Evolutionary conservation across 768 basidiomycete genomes (phyloP).

Genomic region (Auricularia sp.): DNA sequence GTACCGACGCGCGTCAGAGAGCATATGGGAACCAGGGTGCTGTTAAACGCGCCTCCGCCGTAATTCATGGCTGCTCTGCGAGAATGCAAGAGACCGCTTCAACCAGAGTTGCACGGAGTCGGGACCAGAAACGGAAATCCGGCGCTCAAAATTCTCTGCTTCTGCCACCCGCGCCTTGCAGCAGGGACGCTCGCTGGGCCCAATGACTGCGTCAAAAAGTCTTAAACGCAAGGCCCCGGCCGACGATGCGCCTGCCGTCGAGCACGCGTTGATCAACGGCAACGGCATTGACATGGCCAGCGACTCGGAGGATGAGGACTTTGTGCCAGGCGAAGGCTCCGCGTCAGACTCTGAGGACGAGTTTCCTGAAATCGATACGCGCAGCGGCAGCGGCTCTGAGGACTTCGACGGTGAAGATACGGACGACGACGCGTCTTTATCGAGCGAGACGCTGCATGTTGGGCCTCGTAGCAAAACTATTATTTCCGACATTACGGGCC

Average conservation of each 20-base stretch:
- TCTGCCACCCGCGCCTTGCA: not conserved
- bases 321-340: constrained; percentile 19
- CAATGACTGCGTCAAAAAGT: constrained; percentile 34
- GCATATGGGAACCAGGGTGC: not conserved
- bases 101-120: constrained; percentile 14
- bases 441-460: constrained; percentile 35
- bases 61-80: constrained; percentile 33
- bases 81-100: constrained; percentile 11
- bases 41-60: constrained; percentile 58
- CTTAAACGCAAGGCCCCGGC: constrained; percentile 35
- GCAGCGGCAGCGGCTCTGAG: constrained; percentile 21
- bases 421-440: constrained; percentile 12
- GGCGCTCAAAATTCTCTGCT: not conserved
- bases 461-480: constrained; percentile 59
- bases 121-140: not conserved
- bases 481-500: constrained; percentile 75
- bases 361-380: constrained; percentile 52
- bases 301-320: constrained; percentile 38
- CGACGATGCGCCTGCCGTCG: constrained; percentile 26
- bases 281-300: constrained; percentile 53
- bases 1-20: not conserved
- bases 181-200: not conserved
- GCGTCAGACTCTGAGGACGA: constrained; percentile 54
- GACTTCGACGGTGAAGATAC: constrained; percentile 15
- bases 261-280: not conserved